These are phyloP conservation scores for Solanum lignicaule DNA, from an alignment of 257 asterid species.

Conservation along the genomic window DNA sequence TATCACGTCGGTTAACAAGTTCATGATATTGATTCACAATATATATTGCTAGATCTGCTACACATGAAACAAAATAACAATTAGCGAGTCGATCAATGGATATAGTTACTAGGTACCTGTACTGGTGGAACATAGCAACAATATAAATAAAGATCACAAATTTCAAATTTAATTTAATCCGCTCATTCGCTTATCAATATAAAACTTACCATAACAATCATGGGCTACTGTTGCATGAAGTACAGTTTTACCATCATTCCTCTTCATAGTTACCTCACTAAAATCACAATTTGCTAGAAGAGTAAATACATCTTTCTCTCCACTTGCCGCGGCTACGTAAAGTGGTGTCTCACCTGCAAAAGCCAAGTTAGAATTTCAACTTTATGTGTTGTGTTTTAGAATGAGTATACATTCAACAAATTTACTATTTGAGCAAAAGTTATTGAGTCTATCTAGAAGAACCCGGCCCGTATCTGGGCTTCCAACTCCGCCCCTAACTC, in stretches of 20 bases:
- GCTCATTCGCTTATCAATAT: background rate
- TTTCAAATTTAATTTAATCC: background rate
- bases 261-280: background rate
- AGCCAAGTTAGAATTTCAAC: background rate
- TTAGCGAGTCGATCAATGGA: background rate
- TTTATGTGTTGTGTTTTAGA: background rate
- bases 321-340: background rate
- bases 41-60: slow-evolving; percentile 1
- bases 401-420: background rate
- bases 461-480: background rate
- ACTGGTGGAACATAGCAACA: background rate
- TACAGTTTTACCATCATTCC: background rate
- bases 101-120: background rate
- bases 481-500: background rate
- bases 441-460: background rate
- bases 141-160: background rate
- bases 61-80: background rate
- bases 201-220: background rate
- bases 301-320: background rate
- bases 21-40: background rate
- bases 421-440: background rate
- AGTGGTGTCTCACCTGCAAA: slow-evolving; percentile 2
- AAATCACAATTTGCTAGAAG: background rate
- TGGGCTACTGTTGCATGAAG: background rate
- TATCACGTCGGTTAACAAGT: background rate